Base-by-base conservation (phyloP, 176 grass and related monocot species). In the Carex littledalei region DNA sequence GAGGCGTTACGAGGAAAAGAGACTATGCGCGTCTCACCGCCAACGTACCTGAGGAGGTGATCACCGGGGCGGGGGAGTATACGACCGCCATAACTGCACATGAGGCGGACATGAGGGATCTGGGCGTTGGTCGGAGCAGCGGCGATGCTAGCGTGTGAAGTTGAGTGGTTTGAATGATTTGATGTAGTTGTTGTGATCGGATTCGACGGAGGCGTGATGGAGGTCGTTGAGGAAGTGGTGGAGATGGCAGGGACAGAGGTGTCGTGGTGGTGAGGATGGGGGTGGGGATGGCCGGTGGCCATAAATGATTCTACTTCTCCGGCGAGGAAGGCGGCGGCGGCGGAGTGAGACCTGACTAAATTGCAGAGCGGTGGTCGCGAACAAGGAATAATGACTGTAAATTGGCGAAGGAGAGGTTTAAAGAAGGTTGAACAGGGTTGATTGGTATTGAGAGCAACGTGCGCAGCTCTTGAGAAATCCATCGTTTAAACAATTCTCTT, bases 11-110 rank as follows among this genome's bases (percentile, higher is more conserved):
- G 90, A 63, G 94, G 94, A 76, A 97, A 69, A 45, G 92, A 62
- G n/a, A 97, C 90, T 86, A 97, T 94, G 76, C 94, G 92, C 41
- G 94, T 97, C 89, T 97, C 94, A 2, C 94, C 90, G 67, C 92
- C 92, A 60, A 97, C 88, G 75, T 97, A 97, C 53, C 94, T 90
- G 59, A 97, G 92, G 26, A 83, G 89, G 81, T 89, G 90, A 80
- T 97, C 92, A 14, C 88, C 89, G 62, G 92, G 94, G 12, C 92
- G 92, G 4, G 92, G 94, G 20, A 97, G 70, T 45, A 97, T 97
- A 57, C 94, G 88, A 68, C 94, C 94, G 71, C 92, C 94, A 81
- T 92, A 97, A 86, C 94, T 97, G 77, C 88, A 92, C 94, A 97
- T 97, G 78, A 97, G 86, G 21, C 94, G 86, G 15, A 94, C 87